A percentile compares a stretch with the other conserved stretches of the same genome.
These are phyloP conservation scores for Skeletonema potamos DNA, from an alignment of 108 stramenopile genomes.

Conservation along the genomic window DNA sequence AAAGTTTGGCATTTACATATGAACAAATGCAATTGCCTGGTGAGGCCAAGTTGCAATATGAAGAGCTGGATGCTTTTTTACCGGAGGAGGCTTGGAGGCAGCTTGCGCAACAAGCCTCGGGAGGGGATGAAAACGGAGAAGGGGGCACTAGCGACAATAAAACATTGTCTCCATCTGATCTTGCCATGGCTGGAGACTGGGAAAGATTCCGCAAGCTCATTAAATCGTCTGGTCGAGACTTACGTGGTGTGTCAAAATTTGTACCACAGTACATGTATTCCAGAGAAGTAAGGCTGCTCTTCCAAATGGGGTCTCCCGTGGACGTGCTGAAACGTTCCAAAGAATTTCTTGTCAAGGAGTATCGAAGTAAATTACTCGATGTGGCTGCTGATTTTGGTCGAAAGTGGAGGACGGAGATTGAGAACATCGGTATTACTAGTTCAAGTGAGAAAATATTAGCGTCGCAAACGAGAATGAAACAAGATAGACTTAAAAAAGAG, in stretches of 20 bases:
- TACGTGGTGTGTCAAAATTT: slow-evolving; percentile 50
- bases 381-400: slow-evolving; percentile 18
- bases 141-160: slow-evolving; percentile 3
- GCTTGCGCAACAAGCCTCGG: slow-evolving; percentile 10
- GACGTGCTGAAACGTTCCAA: slow-evolving; percentile 58
- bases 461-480: slow-evolving; percentile 9
- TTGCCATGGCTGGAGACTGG: slow-evolving; percentile 66
- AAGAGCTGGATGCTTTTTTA: slow-evolving; percentile 70
- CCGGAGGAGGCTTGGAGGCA: slow-evolving; percentile 54
- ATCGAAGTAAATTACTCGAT: slow-evolving; percentile 27
- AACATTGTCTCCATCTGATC: slow-evolving; percentile 11
- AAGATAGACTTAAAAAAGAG: slow-evolving; percentile 23
- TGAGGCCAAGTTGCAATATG: slow-evolving; percentile 81
- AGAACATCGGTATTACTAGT: slow-evolving; percentile 16
- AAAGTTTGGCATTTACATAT: slow-evolving; percentile 79
- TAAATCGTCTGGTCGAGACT: slow-evolving; percentile 43
- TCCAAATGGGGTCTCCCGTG: slow-evolving; percentile 62
- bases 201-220: slow-evolving; percentile 60
- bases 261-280: slow-evolving; percentile 69
- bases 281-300: slow-evolving; percentile 62
- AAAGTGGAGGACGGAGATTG: slow-evolving; percentile 28
- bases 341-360: slow-evolving; percentile 54
- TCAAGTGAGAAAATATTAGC: slow-evolving; percentile 19
- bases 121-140: slow-evolving; percentile 6
- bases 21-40: slow-evolving; percentile 78